Conservation (phyloP, 1,284 basidiomycete genomes). For the Amylostereum areolatum region DNA sequence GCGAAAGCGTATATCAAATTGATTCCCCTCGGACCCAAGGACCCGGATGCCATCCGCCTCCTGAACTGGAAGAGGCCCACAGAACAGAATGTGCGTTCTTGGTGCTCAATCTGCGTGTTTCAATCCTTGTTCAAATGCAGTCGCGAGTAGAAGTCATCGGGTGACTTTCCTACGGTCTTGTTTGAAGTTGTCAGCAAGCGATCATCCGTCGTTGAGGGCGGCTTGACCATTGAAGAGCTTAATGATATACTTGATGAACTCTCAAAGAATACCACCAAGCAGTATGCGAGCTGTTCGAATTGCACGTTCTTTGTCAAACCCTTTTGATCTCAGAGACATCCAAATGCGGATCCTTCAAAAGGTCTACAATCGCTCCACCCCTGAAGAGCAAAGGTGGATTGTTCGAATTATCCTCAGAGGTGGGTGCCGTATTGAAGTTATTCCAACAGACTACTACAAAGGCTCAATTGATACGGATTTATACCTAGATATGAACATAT, state of each 20-base stretch:
- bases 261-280: constrained; percentile 60
- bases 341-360: constrained; percentile 72
- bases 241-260: constrained; percentile 78
- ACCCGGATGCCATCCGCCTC: constrained; percentile 74
- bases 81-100: constrained; percentile 48
- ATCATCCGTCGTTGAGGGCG: constrained; percentile 75
- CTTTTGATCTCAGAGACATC: constrained; percentile 45
- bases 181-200: constrained; percentile 81
- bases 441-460: not conserved
- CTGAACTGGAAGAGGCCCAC: constrained; percentile 89
- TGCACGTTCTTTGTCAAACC: not conserved
- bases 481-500: constrained; percentile 64
- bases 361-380: constrained; percentile 72
- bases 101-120: not conserved
- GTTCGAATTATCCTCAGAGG: constrained; percentile 91
- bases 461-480: not conserved
- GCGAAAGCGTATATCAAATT: constrained; percentile 88
- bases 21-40: constrained; percentile 73
- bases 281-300: constrained; percentile 31
- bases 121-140: not conserved
- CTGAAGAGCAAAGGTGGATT: constrained; percentile 88
- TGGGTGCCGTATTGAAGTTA: constrained; percentile 18
- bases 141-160: constrained; percentile 50
- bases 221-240: constrained; percentile 72
- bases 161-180: constrained; percentile 83